Evolutionary conservation across 2,329 filamentous ascomycete genomes (phyloP), one percentile per base, ranked within the genome.

Genomic region (Lasiodiplodia theobromae): DNA sequence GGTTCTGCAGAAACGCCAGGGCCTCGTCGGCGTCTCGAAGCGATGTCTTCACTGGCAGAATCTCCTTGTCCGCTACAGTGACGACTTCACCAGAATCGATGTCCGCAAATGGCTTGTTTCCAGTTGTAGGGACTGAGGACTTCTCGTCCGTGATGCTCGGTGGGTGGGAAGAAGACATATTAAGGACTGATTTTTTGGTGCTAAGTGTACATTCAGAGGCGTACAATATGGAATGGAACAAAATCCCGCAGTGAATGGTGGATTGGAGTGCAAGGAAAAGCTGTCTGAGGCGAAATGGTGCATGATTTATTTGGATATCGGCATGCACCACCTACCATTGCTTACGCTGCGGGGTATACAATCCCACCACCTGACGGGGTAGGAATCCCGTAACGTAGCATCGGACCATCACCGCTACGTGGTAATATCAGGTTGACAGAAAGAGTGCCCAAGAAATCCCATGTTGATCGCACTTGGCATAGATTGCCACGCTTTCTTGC

Each of bases 21-120:
- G 79, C 79, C 54, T 79, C 79, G 69, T 81, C 79, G 8, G 75
- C 78, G 40, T 79, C 77, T 38, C 21, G 44, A 7, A 64, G 47
- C 1, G 60, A 52, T 6, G 40, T 52, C 16, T 28, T 34, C 25
- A 44, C 28, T 4, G 44, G 23, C 7, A 31, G n/a, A 6, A 64
- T n/a, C 31, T 52, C 60, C 31, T 52, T 64, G 60, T 64, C 28
- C 3, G 44, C 44, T 31, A 64, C 51, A 28, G 44, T 52, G 60
- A 51, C 28, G 18, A 40, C 18, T 2, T 25, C 23, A 25, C 40
- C 25, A 14, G 40, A 18, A 28, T 62, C 58, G 25, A 62, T n/a
- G 25, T 47, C 18, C 28, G 28, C n/a, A 31, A 38, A 37, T 12
- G 44, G 28, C 10, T 52, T 38, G 60, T 12, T 31, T n/a, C 28